These are phyloP conservation scores for Claviceps sp. DNA, from an alignment of 2,329 filamentous ascomycete genomes.

Conservation along the genomic window DNA sequence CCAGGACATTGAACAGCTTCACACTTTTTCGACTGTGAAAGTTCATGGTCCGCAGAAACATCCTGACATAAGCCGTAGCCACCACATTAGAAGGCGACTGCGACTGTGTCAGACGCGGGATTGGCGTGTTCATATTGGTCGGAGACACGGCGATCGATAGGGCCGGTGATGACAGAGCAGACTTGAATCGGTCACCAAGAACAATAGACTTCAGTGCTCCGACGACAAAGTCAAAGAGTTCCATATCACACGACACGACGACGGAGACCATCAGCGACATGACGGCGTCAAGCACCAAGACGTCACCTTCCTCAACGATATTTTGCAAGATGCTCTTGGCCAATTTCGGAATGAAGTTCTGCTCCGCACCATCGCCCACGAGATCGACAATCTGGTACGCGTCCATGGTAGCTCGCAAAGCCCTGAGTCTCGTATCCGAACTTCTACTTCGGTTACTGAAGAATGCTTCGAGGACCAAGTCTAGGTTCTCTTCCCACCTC, in stretches of 20 bases:
- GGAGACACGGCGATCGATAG: conserved; percentile 13
- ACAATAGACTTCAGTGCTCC: conserved; percentile 39
- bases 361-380: conserved; percentile 43
- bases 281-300: conserved; percentile 48
- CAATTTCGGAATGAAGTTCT: conserved; percentile 42
- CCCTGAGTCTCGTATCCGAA: conserved; percentile 46
- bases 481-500: conserved; percentile 52
- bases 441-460: conserved; percentile 49
- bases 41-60: conserved; percentile 65
- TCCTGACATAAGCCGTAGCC: conserved; percentile 54
- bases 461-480: conserved; percentile 46
- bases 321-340: conserved; percentile 47
- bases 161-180: conserved; percentile 23
- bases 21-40: conserved; percentile 50
- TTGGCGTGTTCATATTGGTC: conserved; percentile 9
- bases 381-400: conserved; percentile 45
- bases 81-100: conserved; percentile 57
- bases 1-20: conserved; percentile 46
- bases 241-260: conserved; percentile 42
- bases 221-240: conserved; percentile 45
- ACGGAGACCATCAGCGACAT: conserved; percentile 52
- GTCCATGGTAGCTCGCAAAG: conserved; percentile 46
- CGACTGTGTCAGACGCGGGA: conserved; percentile 12
- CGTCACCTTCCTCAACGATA: conserved; percentile 50
- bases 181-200: conserved; percentile 31